These are phyloP conservation scores for Fagopyrum esculentum DNA, from an alignment of 148 eudicot species.

Conservation along the genomic window DNA sequence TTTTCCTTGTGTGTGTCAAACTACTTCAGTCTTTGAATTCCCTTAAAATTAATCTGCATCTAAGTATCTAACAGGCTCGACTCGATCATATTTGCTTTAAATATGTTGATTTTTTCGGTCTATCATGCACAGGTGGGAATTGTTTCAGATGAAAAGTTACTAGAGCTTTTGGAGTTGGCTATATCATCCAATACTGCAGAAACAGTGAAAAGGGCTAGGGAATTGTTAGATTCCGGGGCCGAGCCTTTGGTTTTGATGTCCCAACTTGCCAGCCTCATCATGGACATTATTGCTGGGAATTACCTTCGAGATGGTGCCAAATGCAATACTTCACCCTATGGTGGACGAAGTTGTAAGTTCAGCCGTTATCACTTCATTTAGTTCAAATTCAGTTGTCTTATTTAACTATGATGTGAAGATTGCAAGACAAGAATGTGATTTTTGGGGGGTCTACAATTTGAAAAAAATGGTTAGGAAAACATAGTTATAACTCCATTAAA, in stretches of 20 bases:
- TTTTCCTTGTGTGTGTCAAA: background rate
- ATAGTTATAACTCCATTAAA: background rate
- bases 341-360: constrained; percentile 74
- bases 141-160: constrained; percentile 79
- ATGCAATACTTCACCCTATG: constrained; percentile 36
- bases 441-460: too few species aligned
- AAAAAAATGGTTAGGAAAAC: background rate
- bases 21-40: background rate
- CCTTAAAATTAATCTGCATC: too few species aligned
- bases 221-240: constrained; percentile 82
- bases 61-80: background rate
- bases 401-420: background rate
- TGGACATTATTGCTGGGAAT: constrained; percentile 90
- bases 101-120: background rate
- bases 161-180: constrained; percentile 86
- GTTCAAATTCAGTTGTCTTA: background rate
- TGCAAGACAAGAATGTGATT: background rate
- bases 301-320: constrained; percentile 48
- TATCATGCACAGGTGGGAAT: constrained; percentile 61
- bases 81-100: background rate
- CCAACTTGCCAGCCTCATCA: constrained; percentile 80
- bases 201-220: constrained; percentile 88
- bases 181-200: constrained; percentile 90
- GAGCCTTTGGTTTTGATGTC: constrained; percentile 88
- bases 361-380: constrained; percentile 4